Percentiles rank a stretch among this genome's conserved stretches.
Conservation (phyloP, 805 yeast species). For the Cyberlindnera petersonii region DNA sequence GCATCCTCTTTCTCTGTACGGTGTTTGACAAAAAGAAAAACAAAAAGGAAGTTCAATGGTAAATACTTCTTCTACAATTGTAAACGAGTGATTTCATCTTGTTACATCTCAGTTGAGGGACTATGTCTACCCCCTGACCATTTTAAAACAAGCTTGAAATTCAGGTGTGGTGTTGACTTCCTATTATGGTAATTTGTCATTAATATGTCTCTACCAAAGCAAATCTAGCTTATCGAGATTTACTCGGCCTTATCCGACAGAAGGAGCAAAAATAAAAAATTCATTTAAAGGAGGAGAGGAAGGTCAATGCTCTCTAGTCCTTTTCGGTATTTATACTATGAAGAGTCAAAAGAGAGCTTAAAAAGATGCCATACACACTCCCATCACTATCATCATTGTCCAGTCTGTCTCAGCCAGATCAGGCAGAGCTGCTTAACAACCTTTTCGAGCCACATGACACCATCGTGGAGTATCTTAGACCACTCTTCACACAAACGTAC, state of each 20-base stretch:
- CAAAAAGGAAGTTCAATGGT: too few relatives aligned
- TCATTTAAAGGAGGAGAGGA: too few relatives aligned
- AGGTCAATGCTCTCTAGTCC: too few relatives aligned
- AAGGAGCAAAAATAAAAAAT: background rate
- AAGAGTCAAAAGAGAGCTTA: too few relatives aligned
- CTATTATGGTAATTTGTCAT: background rate
- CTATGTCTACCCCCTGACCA: too few relatives aligned
- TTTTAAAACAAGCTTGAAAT: too few relatives aligned
- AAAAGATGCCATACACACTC: conserved; percentile 22
- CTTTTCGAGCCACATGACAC: conserved; percentile 25
- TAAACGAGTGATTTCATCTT: too few relatives aligned
- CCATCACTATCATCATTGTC: conserved; percentile 32
- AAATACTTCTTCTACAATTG: too few relatives aligned
- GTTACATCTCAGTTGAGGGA: too few relatives aligned
- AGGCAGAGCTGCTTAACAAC: conserved; percentile 40
- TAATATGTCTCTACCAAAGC: background rate
- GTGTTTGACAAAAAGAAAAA: too few relatives aligned
- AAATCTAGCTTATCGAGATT: background rate
- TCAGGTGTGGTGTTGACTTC: background rate
- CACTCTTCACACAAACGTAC: conserved; percentile 9
- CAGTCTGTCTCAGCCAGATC: conserved; percentile 24
- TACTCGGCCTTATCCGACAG: conserved; percentile 6
- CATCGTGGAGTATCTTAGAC: conserved; percentile 20
- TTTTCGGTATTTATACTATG: too few relatives aligned
- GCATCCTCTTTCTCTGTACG: too few relatives aligned